Evolutionary conservation across 2,329 filamentous ascomycete genomes (phyloP).

Genomic region (Beauveria varroae): DNA sequence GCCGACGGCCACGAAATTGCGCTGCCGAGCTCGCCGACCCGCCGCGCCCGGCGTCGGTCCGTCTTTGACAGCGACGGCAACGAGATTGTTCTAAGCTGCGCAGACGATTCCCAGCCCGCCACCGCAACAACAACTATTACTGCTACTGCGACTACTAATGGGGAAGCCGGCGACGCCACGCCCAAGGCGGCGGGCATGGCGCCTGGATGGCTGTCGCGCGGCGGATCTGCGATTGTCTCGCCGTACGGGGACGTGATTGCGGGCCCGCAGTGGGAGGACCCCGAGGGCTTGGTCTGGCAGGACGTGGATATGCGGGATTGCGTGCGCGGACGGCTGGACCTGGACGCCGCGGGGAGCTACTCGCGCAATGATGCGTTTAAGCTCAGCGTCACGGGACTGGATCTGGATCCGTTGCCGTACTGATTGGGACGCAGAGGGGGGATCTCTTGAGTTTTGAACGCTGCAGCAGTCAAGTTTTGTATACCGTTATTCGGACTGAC

Average conservation of each 20-base stretch:
- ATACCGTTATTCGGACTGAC: too few species aligned
- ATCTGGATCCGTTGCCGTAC: constrained; percentile 51
- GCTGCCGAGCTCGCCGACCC: constrained; percentile 21
- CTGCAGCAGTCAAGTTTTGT: too few species aligned
- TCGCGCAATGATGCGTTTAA: constrained; percentile 63
- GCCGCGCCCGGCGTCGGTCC: constrained; percentile 24
- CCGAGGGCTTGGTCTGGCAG: constrained; percentile 56
- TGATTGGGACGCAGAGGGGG: constrained; percentile 14
- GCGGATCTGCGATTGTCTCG: constrained; percentile 75
- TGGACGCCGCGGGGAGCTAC: constrained; percentile 82
- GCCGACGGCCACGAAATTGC: constrained; percentile 42
- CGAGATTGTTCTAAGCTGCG: constrained; percentile 40
- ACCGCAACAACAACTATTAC: background rate
- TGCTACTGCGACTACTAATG: background rate
- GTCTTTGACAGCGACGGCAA: constrained; percentile 47
- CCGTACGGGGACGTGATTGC: constrained; percentile 73
- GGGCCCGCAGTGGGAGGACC: constrained; percentile 78
- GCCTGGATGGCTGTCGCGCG: constrained; percentile 48
- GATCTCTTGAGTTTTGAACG: background rate
- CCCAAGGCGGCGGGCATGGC: constrained; percentile 13
- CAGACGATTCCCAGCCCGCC: constrained; percentile 16
- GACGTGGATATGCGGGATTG: constrained; percentile 88
- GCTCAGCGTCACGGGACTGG: constrained; percentile 50
- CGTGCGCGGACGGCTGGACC: constrained; percentile 68
- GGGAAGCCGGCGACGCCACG: constrained; percentile 14